phyloP scores from a whole-genome alignment of 1,284 basidiomycete species.

The Trichosporon ovoides region DNA sequence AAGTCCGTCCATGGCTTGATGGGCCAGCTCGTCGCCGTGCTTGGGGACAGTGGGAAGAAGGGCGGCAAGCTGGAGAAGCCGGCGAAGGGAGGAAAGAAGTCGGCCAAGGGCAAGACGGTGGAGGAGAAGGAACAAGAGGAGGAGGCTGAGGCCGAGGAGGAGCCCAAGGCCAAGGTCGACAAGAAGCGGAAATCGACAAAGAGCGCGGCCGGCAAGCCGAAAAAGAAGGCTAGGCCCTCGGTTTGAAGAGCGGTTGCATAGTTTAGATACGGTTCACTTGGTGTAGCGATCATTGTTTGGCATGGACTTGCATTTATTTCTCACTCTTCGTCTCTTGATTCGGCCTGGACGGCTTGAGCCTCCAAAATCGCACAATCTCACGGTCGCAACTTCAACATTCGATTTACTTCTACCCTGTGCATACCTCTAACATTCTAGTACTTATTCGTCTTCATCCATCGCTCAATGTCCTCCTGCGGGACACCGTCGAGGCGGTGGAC shows the following conservation, averaged over 20 bases:
- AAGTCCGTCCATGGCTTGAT: constrained; percentile 53
- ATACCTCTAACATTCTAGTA: not conserved
- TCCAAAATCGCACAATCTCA: too few species aligned
- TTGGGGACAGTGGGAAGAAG: constrained; percentile 22
- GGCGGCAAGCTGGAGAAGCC: constrained; percentile 25
- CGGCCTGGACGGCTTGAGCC: too few species aligned
- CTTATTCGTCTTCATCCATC: constrained; percentile 48
- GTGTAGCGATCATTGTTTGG: not conserved
- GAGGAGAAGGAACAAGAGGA: constrained; percentile 11
- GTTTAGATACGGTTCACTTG: not conserved
- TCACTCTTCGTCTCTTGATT: too few species aligned
- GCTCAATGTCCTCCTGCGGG: constrained; percentile 68
- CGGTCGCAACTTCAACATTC: too few species aligned
- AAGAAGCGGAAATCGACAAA: constrained; percentile 14
- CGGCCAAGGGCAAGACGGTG: constrained; percentile 44
- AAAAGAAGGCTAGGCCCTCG: constrained; percentile 8
- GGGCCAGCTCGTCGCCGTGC: constrained; percentile 51
- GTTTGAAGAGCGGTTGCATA: not conserved
- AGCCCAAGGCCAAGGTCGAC: constrained; percentile 16
- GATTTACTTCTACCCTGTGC: too few species aligned
- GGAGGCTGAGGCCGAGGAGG: constrained; percentile 15
- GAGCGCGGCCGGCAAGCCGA: constrained; percentile 13
- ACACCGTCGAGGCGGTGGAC: constrained; percentile 76
- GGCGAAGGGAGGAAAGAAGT: constrained; percentile 26
- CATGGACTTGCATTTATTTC: too few species aligned